Percentiles rank a stretch among this genome's conserved stretches.
These are phyloP conservation scores for Daldinia sp. DNA, from an alignment of 2,329 filamentous ascomycete species.

Conservation along the genomic window DNA sequence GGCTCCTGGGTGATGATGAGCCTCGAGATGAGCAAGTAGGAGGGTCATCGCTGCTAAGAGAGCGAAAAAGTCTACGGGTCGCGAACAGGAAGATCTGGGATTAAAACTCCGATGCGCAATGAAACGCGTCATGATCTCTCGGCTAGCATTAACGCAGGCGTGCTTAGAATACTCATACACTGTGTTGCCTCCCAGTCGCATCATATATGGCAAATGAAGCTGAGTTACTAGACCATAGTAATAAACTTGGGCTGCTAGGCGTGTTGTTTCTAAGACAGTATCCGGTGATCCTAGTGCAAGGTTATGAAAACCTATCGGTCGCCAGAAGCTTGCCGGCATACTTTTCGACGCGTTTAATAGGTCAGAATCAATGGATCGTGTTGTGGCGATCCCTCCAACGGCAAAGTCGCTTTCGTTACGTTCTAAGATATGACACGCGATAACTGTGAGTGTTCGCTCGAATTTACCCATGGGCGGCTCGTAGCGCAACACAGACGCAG, in stretches of 20 bases:
- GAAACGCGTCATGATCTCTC: constrained; percentile 53
- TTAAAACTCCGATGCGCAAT: constrained; percentile 48
- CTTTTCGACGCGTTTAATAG: constrained; percentile 37
- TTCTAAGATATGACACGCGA: not conserved
- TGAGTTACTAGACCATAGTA: constrained; percentile 55
- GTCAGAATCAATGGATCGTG: not conserved
- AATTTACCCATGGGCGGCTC: constrained; percentile 46
- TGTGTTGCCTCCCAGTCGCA: constrained; percentile 46
- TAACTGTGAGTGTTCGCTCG: not conserved
- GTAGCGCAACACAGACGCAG: constrained; percentile 35
- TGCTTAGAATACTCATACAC: constrained; percentile 51
- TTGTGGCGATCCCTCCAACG: not conserved
- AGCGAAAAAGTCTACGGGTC: constrained; percentile 53
- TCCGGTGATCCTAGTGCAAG: constrained; percentile 31
- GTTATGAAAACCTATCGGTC: constrained; percentile 47
- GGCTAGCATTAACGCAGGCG: constrained; percentile 52
- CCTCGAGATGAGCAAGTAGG: constrained; percentile 53
- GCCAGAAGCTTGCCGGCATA: constrained; percentile 49
- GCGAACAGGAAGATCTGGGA: constrained; percentile 49
- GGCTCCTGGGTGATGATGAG: constrained; percentile 34
- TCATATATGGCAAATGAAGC: constrained; percentile 57
- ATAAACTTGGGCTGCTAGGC: constrained; percentile 52
- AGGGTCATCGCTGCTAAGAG: constrained; percentile 51
- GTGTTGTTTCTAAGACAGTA: constrained; percentile 46
- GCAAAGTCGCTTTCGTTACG: not conserved